Evolutionary conservation across 768 basidiomycete species (phyloP).

Genomic region (Filobasidium wieringae): DNA sequence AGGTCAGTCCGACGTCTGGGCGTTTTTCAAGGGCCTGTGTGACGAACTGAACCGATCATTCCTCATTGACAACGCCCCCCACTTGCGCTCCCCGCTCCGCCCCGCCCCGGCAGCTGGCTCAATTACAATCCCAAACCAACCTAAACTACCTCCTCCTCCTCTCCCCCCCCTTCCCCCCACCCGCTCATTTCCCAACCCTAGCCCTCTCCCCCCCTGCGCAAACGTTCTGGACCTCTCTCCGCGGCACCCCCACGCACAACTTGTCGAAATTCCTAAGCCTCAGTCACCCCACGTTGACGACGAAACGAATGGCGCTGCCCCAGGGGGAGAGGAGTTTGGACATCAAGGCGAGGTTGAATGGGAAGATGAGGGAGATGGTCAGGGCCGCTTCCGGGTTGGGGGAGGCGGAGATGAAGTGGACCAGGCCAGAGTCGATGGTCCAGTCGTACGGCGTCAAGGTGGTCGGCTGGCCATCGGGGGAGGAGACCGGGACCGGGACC

Average conservation of each 20-base stretch:
- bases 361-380: slow-evolving; percentile 13
- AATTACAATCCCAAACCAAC: neutral
- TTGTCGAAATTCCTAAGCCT: slow-evolving; percentile 16
- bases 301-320: slow-evolving; percentile 13
- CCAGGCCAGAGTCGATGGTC: slow-evolving; percentile 12
- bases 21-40: neutral
- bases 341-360: slow-evolving; percentile 15
- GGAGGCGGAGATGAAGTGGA: slow-evolving; percentile 21
- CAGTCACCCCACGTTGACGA: slow-evolving; percentile 11
- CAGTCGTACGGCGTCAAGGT: slow-evolving; percentile 15
- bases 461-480: slow-evolving; percentile 13
- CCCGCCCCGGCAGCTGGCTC: neutral
- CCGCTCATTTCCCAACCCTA: slow-evolving; percentile 9
- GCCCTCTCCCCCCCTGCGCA: slow-evolving; percentile 7
- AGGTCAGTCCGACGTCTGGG: neutral
- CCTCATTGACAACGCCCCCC: neutral
- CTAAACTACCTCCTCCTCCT: slow-evolving; percentile 15
- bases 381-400: slow-evolving; percentile 9
- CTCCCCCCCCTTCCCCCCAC: slow-evolving; percentile 9
- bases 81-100: neutral
- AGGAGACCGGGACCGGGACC: neutral
- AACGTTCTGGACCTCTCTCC: slow-evolving; percentile 13
- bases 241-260: slow-evolving; percentile 8
- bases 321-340: slow-evolving; percentile 11
- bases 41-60: too few species aligned